Conservation (phyloP, 1,284 basidiomycete genomes). For the Ganoderma lingzhi region DNA sequence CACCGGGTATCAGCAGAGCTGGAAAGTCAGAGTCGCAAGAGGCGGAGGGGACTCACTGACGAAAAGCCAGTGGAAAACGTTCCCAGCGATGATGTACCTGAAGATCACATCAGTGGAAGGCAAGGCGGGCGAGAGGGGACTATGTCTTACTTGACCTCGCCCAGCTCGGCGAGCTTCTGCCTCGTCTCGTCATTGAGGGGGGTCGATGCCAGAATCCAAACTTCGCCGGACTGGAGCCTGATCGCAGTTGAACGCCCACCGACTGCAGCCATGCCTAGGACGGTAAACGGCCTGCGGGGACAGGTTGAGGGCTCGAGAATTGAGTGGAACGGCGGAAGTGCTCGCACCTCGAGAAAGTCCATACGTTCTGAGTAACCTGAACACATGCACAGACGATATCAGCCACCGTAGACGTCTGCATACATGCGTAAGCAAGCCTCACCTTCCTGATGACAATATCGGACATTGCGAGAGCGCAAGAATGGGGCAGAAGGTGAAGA, state of each 20-base stretch:
- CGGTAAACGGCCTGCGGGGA: conserved; percentile 65
- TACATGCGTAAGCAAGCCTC: not conserved
- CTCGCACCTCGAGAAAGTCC: conserved; percentile 74
- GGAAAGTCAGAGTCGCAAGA: not conserved
- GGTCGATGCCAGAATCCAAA: conserved; percentile 91
- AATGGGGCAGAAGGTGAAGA: not conserved
- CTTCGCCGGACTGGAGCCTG: conserved; percentile 71
- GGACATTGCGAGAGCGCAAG: conserved; percentile 22
- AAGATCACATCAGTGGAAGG: not conserved
- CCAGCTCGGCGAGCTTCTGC: conserved; percentile 74
- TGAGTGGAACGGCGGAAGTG: not conserved
- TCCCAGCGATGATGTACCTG: conserved; percentile 74
- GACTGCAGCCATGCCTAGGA: conserved; percentile 74
- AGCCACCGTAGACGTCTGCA: not conserved
- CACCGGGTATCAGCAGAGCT: too few relatives aligned
- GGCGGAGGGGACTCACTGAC: conserved; percentile 40
- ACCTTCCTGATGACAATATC: conserved; percentile 36
- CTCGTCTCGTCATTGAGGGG: conserved; percentile 80
- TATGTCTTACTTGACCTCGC: conserved; percentile 38
- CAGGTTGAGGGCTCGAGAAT: not conserved
- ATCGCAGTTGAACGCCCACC: conserved; percentile 89
- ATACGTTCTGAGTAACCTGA: conserved; percentile 69
- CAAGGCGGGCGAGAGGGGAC: too few relatives aligned
- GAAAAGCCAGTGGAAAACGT: conserved; percentile 72
- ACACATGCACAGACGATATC: not conserved